Base-by-base conservation (phyloP, 2,329 filamentous ascomycete genomes). In the Zymoseptoria crescenta region DNA sequence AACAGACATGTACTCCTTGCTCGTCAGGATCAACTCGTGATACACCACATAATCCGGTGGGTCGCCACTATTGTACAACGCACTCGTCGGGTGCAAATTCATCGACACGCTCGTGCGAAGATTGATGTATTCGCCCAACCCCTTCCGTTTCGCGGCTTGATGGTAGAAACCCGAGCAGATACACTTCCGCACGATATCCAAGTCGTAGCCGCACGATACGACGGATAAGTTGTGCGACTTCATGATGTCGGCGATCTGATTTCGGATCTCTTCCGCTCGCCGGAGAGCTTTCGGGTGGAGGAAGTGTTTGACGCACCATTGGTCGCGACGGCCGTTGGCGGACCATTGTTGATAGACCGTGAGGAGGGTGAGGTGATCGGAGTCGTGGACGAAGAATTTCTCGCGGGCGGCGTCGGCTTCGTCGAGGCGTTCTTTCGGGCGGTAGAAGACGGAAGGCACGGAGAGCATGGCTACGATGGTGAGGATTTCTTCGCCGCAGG, bases 131-230 rank as follows among this genome's bases (percentile, higher is more conserved):
- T 99, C 95, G 67, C 94, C 94, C 16, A 96, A 90, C 2, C 94
- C 95, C 76, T 96, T 96, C 64, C 95, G 91, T 69, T 92, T 91
- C 29, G 94, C 94, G 5, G 94, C 94, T 77, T 99, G 94, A 71
- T 97, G 93, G 76, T 97, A 99, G 79, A 96, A 99, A 10, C 94
- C 94, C 0, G 89, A 91, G 78, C 95, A 99, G 71, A 99, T 96
- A 73, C 93, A 97, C 74, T 94, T 93, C 62, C 94, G 87, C 58
- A 97, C 91, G 8, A 95, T 79, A 73, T 99, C 95, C 89, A 94
- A 96, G 76, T 99, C 95, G 50, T 93, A 97, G 30, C 94, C 94
- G 70, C 92, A 96, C 74, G 88, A 92, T 50, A 85, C 79, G 67
- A 97, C 82, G 56, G 83, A 74, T 91, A 99, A 94, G 73, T 94